phyloP scores from a whole-genome alignment of 306 rosid species.

The Sphenostylis stenocarpa region DNA sequence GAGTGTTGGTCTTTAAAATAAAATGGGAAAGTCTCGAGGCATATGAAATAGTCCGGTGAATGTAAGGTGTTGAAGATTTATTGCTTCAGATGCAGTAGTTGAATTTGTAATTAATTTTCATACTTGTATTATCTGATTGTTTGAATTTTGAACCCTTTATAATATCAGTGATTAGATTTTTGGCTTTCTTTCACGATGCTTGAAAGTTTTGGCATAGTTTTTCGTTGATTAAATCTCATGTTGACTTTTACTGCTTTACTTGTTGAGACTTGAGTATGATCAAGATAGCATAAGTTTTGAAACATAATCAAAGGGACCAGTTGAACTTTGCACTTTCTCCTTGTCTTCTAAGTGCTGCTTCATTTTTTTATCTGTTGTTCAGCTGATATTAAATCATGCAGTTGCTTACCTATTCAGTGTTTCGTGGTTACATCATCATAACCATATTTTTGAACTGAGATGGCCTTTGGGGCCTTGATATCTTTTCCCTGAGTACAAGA shows the following conservation, averaged over 20 bases:
- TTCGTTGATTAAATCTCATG: neutral
- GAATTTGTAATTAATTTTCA: neutral
- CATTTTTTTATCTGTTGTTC: neutral
- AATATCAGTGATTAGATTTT: neutral
- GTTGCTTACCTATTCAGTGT: neutral
- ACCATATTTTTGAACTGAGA: neutral
- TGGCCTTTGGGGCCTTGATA: neutral
- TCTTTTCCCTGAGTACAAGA: neutral
- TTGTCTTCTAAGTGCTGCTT: neutral
- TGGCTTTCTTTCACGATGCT: neutral
- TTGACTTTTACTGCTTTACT: neutral
- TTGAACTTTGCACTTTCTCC: neutral
- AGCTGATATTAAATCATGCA: neutral
- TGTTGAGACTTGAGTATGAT: neutral
- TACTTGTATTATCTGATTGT: neutral
- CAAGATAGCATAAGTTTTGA: neutral
- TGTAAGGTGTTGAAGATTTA: neutral
- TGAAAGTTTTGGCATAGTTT: neutral
- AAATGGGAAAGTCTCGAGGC: neutral
- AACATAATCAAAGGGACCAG: neutral
- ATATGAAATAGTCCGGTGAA: neutral
- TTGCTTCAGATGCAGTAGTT: neutral
- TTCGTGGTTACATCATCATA: neutral
- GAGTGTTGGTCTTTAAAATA: neutral
- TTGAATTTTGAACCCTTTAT: neutral